These are phyloP conservation scores for Rhipidocladum racemiflorum DNA, from an alignment of 176 grass and related monocot species.

Conservation along the genomic window DNA sequence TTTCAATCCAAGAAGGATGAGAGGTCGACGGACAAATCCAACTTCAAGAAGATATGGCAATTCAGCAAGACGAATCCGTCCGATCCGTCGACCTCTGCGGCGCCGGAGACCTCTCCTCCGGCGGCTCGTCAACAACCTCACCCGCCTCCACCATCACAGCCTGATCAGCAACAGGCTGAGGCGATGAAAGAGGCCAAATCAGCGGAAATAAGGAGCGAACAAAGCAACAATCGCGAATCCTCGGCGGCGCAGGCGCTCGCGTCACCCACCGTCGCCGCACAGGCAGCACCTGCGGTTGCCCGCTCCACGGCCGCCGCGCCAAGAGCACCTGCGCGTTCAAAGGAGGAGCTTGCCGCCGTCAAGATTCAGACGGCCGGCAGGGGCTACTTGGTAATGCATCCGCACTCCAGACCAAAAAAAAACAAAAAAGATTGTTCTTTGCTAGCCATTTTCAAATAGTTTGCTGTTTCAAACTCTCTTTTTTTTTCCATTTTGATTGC, in stretches of 20 bases:
- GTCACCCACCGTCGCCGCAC: background rate
- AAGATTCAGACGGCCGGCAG: constrained; percentile 62
- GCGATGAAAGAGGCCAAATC: background rate
- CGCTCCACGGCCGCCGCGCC: background rate
- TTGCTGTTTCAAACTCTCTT: background rate
- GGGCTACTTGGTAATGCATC: constrained; percentile 46
- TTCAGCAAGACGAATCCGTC: constrained; percentile 43
- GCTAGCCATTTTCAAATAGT: background rate
- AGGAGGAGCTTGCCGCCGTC: constrained; percentile 52
- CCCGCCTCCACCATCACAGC: background rate
- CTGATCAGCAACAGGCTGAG: background rate
- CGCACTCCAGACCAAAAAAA: background rate
- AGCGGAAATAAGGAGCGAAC: background rate
- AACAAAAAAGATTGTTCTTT: background rate
- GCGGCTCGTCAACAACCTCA: constrained; percentile 1
- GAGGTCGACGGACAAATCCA: constrained; percentile 39
- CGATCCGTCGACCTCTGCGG: constrained; percentile 19
- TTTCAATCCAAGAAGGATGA: background rate
- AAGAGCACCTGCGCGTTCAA: constrained; percentile 19
- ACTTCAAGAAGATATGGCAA: constrained; percentile 68
- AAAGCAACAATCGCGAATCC: background rate
- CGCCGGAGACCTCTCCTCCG: background rate
- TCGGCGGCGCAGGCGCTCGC: background rate
- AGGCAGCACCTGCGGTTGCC: background rate
- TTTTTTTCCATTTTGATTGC: too few relatives aligned